phyloP scores from a whole-genome alignment of 148 eudicot genomes.

The Camellia sinensis region DNA sequence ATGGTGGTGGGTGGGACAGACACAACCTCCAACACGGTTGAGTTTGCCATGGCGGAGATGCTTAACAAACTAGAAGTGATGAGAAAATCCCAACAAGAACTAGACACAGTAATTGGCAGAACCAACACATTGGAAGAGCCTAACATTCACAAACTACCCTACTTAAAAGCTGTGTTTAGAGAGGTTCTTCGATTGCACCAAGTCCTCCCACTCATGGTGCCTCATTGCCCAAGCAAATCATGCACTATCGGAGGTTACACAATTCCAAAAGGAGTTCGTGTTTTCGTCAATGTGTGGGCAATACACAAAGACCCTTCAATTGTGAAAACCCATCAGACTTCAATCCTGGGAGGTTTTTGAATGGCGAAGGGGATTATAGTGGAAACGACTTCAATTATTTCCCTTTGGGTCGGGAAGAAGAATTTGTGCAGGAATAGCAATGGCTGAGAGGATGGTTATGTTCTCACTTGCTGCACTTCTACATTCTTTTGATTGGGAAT shows the following conservation, averaged over 20 bases:
- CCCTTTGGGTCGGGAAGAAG: constrained; percentile 78
- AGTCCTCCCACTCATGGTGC: constrained; percentile 40
- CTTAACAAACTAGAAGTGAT: constrained; percentile 44
- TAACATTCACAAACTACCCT: constrained; percentile 42
- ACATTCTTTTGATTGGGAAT: constrained; percentile 61
- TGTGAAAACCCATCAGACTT: constrained; percentile 59
- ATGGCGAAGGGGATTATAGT: constrained; percentile 39
- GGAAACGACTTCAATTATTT: constrained; percentile 47
- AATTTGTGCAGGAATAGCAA: constrained; percentile 50
- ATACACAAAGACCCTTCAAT: constrained; percentile 55
- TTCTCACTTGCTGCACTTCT: constrained; percentile 49
- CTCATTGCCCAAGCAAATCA: constrained; percentile 41
- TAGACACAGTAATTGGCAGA: constrained; percentile 45
- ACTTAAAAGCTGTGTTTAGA: constrained; percentile 47
- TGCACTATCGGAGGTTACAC: constrained; percentile 47
- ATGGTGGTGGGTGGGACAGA: constrained; percentile 67
- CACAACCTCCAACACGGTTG: constrained; percentile 50
- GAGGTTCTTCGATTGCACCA: constrained; percentile 52
- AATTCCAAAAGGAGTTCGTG: constrained; percentile 40
- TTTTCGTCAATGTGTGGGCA: constrained; percentile 52
- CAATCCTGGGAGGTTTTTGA: constrained; percentile 57
- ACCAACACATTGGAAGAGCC: constrained; percentile 52
- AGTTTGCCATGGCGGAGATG: constrained; percentile 59
- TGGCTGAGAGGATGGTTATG: constrained; percentile 60
- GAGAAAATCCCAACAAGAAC: constrained; percentile 45